Percentiles rank a stretch among this genome's conserved stretches.
Evolutionary conservation across 2,329 filamentous ascomycete genomes (phyloP).

Genomic region (Pseudocercospora macadamiae): DNA sequence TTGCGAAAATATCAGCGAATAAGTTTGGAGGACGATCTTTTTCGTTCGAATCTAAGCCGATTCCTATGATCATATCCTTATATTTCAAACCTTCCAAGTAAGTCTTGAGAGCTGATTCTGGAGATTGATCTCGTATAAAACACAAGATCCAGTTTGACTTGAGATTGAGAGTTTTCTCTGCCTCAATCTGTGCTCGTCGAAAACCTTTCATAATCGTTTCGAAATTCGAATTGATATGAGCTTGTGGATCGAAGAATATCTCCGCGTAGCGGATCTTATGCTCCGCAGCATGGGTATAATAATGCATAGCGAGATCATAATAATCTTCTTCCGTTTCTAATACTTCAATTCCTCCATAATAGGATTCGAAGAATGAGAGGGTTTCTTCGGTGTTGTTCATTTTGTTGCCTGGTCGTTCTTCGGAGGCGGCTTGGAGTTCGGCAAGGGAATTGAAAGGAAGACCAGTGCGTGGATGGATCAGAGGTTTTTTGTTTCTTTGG

Average conservation of each 20-base stretch:
- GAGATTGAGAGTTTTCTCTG: not conserved
- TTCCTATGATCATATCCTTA: not conserved
- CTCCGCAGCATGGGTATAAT: not conserved
- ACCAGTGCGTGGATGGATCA: not conserved
- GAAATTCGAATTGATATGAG: not conserved
- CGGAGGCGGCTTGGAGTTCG: not conserved
- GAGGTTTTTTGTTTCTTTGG: not conserved
- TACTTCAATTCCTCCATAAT: not conserved
- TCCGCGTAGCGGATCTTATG: not conserved
- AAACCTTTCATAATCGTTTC: not conserved
- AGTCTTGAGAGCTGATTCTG: not conserved
- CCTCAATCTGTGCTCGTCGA: not conserved
- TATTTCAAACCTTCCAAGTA: not conserved
- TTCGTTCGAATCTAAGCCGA: not conserved
- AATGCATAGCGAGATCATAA: not conserved
- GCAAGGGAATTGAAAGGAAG: not conserved
- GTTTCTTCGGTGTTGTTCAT: not conserved
- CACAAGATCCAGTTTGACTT: not conserved
- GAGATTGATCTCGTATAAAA: not conserved
- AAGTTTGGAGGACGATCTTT: not conserved
- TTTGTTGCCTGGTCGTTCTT: too few relatives aligned
- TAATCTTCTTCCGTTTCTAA: not conserved
- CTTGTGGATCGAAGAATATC: not conserved
- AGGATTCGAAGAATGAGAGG: not conserved
- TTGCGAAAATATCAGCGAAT: not conserved